Evolutionary conservation across 2,329 filamentous ascomycete species (phyloP).

Genomic region (Sclerotinia sclerotiorum): DNA sequence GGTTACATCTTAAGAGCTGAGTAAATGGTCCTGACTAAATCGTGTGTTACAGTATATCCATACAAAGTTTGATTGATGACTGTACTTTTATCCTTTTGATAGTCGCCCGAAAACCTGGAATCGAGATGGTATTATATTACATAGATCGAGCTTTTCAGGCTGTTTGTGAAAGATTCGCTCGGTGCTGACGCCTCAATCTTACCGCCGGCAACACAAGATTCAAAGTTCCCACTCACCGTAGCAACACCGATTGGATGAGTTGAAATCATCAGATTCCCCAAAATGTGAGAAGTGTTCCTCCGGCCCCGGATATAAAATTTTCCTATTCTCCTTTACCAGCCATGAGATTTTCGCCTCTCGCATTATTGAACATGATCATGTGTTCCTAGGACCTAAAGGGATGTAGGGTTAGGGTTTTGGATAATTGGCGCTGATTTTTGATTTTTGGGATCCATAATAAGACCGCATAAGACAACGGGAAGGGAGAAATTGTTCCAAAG

Average conservation of each 20-base stretch:
- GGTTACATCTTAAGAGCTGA: not conserved
- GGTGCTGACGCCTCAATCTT: slow-evolving; percentile 12
- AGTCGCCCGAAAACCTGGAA: not conserved
- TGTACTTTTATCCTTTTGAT: not conserved
- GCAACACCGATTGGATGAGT: not conserved
- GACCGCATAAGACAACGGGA: not conserved
- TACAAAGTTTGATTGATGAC: too few relatives aligned
- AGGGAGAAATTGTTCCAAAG: not conserved
- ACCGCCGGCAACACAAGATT: slow-evolving; percentile 8
- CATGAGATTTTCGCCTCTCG: not conserved
- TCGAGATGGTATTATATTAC: not conserved
- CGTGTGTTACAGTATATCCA: not conserved
- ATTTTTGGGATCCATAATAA: not conserved
- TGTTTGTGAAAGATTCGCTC: not conserved
- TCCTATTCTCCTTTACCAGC: slow-evolving; percentile 1
- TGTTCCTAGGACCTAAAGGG: not conserved
- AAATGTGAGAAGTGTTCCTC: not conserved
- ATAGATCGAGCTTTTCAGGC: not conserved
- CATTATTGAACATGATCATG: not conserved
- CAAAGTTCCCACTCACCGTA: not conserved
- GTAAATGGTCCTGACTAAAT: not conserved
- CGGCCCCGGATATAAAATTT: not conserved
- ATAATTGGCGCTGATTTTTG: too few relatives aligned
- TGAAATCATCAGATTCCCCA: not conserved
- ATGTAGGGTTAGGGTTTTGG: not conserved